phyloP scores from a whole-genome alignment of 768 basidiomycete genomes.

The Termitomyces sp. region DNA sequence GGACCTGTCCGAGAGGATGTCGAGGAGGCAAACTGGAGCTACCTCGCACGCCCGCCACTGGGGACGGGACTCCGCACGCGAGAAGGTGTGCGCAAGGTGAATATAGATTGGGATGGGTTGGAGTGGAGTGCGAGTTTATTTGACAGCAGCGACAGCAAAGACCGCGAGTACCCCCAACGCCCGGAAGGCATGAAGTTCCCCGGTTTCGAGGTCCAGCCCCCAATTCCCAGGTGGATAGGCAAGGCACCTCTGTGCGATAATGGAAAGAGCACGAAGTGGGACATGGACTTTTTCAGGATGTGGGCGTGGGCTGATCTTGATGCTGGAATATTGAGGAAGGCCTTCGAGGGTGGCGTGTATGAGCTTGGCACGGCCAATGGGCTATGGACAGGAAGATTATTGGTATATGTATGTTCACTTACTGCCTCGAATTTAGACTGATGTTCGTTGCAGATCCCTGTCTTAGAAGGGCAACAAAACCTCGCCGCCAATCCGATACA shows the following conservation, averaged over 20 bases:
- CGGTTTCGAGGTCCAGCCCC: neutral
- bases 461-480: conserved; percentile 8
- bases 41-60: conserved; percentile 23
- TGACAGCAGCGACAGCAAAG: neutral
- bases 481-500: conserved; percentile 12
- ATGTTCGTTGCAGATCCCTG: conserved; percentile 18
- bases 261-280: conserved; percentile 33
- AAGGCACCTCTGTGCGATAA: conserved; percentile 8
- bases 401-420: conserved; percentile 31
- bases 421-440: neutral
- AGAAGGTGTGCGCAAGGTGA: neutral
- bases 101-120: neutral
- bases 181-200: neutral
- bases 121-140: neutral
- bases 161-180: neutral
- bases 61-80: conserved; percentile 5
- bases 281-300: conserved; percentile 48
- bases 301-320: conserved; percentile 29
- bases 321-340: conserved; percentile 1
- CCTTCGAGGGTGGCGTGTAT: conserved; percentile 24
- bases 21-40: conserved; percentile 43
- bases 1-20: conserved; percentile 57
- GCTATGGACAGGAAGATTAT: conserved; percentile 52
- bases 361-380: conserved; percentile 43
- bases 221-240: conserved; percentile 8